A percentile compares a stretch with the other conserved stretches of the same genome.
Evolutionary conservation across 1,139 yeast genomes (phyloP).

Genomic region (Candida sanyaensis): DNA sequence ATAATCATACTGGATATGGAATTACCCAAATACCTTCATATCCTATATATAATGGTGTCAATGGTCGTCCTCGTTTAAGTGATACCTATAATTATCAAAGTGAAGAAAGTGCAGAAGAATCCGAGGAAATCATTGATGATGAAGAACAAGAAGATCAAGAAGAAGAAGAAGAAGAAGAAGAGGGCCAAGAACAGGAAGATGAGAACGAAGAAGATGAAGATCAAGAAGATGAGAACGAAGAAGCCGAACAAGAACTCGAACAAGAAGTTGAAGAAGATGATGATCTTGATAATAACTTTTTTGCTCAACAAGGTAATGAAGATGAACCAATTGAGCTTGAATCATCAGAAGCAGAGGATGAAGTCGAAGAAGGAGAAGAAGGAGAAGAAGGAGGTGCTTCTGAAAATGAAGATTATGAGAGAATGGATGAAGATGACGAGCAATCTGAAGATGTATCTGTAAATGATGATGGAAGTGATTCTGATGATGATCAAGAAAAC

Average conservation of each 20-base stretch:
- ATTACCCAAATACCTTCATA: constrained; percentile 4
- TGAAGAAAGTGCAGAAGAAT: constrained; percentile 6
- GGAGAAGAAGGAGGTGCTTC: too few relatives aligned
- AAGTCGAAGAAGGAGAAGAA: constrained; percentile 3
- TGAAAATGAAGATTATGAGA: constrained; percentile 2
- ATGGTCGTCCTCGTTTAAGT: constrained; percentile 13
- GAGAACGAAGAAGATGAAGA: too few relatives aligned
- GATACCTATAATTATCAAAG: constrained; percentile 3
- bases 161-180: constrained; percentile 6
- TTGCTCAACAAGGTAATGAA: constrained; percentile 2
- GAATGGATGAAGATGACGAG: neutral
- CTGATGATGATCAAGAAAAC: constrained; percentile 2
- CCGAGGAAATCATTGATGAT: neutral
- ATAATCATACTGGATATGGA: constrained; percentile 1
- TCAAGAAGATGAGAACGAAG: too few relatives aligned
- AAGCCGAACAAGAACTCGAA: too few relatives aligned
- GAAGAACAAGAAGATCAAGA: constrained; percentile 10
- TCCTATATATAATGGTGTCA: neutral
- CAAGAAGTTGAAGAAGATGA: constrained; percentile 6
- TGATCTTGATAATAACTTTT: neutral
- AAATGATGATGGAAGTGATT: constrained; percentile 4
- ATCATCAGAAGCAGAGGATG: neutral
- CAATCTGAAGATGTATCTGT: neutral
- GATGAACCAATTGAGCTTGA: neutral
- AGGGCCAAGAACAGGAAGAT: too few relatives aligned